These are phyloP conservation scores for Hericium coralloides DNA, from an alignment of 768 basidiomycete species.

Conservation along the genomic window DNA sequence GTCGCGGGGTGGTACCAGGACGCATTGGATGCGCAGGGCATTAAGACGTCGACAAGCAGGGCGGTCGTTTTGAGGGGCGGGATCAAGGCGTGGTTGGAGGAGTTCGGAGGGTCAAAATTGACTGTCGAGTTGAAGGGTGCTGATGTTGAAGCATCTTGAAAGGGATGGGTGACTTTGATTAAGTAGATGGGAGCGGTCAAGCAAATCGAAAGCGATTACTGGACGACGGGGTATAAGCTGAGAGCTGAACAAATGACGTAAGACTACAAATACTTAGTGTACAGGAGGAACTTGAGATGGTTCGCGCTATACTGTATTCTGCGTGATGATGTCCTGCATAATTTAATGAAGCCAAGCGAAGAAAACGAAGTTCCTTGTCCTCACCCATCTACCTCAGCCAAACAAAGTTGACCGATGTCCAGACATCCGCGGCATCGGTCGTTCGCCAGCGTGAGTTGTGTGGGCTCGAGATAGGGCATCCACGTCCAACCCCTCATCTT, in stretches of 20 bases:
- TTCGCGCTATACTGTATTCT: no score
- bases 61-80: conserved; percentile 17
- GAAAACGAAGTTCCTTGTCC: no score
- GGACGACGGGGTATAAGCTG: no score
- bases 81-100: conserved; percentile 17
- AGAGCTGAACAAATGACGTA: no score
- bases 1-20: conserved; percentile 19
- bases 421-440: neutral
- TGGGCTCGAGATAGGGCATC: neutral
- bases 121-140: neutral
- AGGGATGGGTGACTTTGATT: no score
- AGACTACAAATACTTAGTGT: no score
- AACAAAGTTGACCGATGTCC: neutral
- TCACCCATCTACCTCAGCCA: neutral
- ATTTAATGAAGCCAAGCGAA: no score
- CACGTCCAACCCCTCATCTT: neutral
- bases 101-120: conserved; percentile 9
- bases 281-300: no score
- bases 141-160: no score
- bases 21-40: conserved; percentile 10
- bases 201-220: no score
- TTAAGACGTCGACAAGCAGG: conserved; percentile 4
- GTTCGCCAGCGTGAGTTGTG: neutral
- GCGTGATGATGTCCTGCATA: no score
- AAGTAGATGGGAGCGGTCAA: no score